Base-by-base conservation (phyloP, 2,329 filamentous ascomycete species). In the Nothophoma quercina region DNA sequence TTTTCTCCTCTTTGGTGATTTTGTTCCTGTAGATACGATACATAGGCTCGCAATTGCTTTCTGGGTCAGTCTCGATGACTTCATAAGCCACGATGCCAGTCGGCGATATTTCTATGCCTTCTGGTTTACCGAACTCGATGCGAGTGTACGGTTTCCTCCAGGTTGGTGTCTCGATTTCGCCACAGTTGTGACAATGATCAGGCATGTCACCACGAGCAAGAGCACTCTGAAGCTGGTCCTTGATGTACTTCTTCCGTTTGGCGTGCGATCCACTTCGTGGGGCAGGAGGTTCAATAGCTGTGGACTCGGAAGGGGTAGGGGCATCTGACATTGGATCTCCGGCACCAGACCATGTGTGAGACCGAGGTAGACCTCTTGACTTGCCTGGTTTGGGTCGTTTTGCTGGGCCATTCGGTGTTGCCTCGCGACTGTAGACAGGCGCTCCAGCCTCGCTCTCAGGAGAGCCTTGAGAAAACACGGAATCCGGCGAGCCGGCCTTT, bases 101-200 rank as follows among this genome's bases (percentile, higher is more conserved):
- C 38, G 93, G 85, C 0, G 88, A 90, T 46, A 88, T 85, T 52
- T 91, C 85, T 38, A 90, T 82, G 54, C 88, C 85, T 3, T 84
- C 81, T 0, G 91, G 91, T 25, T 82, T 81, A 1, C 91, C 92
- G 13, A 85, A 78, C 36, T 88, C 82, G 7, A 90, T 82, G 66
- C 91, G 91, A n/a, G 87, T 86, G 82, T 89, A 97, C 10, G 95
- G 91, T 68, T 93, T 95, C 55, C 95, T 87, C 95, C 95, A 99
- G 0, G 93, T 97, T 0, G 93, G 91, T 0, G 95, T 99, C 65
- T 98, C 90, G 51, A 99, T 96, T 6, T 92, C 90, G 5, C 95
- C 95, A 65, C 95, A 99, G 65, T 98, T 96, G 58, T 85, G 85
- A 72, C 95, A 99, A 68, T 88, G 98, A 1, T 89, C 88, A 0